These are phyloP conservation scores for Acanthamoeba healyi DNA, from an alignment of 208 protist species.

Conservation along the genomic window DNA sequence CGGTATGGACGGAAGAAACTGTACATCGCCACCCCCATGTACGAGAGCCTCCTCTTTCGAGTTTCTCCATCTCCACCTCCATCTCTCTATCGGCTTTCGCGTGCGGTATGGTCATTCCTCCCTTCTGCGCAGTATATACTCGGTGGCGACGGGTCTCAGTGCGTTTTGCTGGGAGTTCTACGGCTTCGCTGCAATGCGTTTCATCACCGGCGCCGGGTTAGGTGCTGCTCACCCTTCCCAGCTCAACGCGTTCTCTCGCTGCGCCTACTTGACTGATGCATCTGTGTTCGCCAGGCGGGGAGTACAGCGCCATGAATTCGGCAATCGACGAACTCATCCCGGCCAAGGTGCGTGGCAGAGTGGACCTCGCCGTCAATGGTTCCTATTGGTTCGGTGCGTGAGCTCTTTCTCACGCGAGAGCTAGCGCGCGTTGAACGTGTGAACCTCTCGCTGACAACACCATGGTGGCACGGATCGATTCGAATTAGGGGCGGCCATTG, in stretches of 20 bases:
- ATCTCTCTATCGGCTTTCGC: background rate
- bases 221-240: background rate
- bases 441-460: no score
- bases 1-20: constrained; percentile 9
- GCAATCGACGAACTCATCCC: constrained; percentile 16
- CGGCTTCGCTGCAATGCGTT: constrained; percentile 36
- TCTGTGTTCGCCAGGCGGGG: background rate
- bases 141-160: constrained; percentile 41
- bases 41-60: background rate
- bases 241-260: no score
- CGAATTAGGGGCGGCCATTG: background rate
- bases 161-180: constrained; percentile 56
- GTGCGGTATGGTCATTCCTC: background rate
- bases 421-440: no score
- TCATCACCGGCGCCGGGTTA: constrained; percentile 29
- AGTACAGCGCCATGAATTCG: constrained; percentile 45
- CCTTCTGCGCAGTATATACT: background rate
- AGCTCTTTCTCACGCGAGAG: no score
- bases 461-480: background rate
- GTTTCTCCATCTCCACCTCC: background rate
- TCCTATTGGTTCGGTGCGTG: constrained; percentile 56
- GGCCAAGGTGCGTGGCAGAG: background rate
- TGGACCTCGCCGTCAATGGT: constrained; percentile 62
- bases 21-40: constrained; percentile 42
- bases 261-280: background rate